Conservation (phyloP, 1,284 basidiomycete species). For the Coniferiporia sulphurascens region DNA sequence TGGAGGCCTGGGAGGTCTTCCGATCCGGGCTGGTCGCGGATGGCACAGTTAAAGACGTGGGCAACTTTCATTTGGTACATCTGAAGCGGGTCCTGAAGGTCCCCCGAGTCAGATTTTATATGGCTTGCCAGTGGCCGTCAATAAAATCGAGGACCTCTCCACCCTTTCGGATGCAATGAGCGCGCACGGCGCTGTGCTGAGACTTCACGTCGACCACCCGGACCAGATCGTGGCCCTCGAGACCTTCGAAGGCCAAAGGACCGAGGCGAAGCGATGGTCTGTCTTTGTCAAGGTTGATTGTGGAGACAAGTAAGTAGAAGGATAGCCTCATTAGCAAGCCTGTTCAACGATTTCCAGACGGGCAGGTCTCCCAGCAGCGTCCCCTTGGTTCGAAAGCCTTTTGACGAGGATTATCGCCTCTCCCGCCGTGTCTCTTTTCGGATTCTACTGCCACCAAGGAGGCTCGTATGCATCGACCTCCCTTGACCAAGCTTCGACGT, state of each 20-base stretch:
- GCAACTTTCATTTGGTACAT: constrained; percentile 24
- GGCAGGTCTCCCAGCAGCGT: constrained; percentile 65
- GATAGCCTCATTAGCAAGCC: constrained; percentile 5
- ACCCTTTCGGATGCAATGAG: constrained; percentile 52
- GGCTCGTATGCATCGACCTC: constrained; percentile 73
- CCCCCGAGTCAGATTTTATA: constrained; percentile 63
- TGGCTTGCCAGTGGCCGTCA: constrained; percentile 63
- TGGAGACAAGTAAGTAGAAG: constrained; percentile 60
- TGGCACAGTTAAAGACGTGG: constrained; percentile 69
- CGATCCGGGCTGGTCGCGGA: constrained; percentile 65
- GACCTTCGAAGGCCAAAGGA: constrained; percentile 42
- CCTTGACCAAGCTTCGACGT: constrained; percentile 54
- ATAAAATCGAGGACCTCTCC: constrained; percentile 71
- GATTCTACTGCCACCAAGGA: constrained; percentile 82
- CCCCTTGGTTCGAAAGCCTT: constrained; percentile 51
- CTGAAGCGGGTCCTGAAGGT: constrained; percentile 1
- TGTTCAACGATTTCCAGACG: constrained; percentile 45
- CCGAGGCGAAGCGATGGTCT: constrained; percentile 53
- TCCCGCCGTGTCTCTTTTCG: constrained; percentile 58
- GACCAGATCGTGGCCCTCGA: constrained; percentile 67
- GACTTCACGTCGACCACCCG: constrained; percentile 73
- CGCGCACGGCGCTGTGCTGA: constrained; percentile 48
- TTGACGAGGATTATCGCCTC: constrained; percentile 50
- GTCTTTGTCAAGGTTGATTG: constrained; percentile 81
- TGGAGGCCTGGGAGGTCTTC: constrained; percentile 76